Base-by-base conservation (phyloP, 257 asterid genomes). In the Solanum neorickii region DNA sequence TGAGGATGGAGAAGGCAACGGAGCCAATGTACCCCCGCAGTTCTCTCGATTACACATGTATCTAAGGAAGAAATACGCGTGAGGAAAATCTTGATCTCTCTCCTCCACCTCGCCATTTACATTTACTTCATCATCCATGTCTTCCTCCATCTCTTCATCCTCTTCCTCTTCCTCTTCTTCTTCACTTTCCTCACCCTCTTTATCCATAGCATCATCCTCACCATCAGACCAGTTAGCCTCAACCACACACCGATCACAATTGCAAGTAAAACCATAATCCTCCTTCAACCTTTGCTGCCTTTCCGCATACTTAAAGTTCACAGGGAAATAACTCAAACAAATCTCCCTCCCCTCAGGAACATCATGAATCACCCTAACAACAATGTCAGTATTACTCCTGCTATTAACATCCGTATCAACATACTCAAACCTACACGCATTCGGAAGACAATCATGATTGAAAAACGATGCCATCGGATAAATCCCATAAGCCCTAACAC, bases 391-490 rank as follows among this genome's bases (percentile, higher is more conserved):
- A 82, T 93, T 87, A 12, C 52, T 56, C 87, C 75, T 87, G 35
- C 87, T 41, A 31, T 13, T 47, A 8, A 72, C 90, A n/a, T 86
- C 84, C 2, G 90, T 89, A 85, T 97, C 99, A 6, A 97, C 92
- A 70, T 94, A 95, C 88, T 97, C 99, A 37, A 95, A 97, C 91
- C 99, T 90, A 88, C 99, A 97, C 11, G 97, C 99, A 92, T 95
- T 97, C 4, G 99, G 98, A 21, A 97, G 96, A 90, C 99, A 97
- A 91, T 96, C 99, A n/a, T 97, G 99, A 73, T 97, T 97, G 89
- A 97, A 94, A 77, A 97, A 94, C 35, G 99, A 94, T 0, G 98
- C 98, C 87, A 82, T 91, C 0, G 96, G 99, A 69, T 97, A 97
- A 72, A 97, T 90, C 60, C 98, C 98, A 6, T 93, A 95, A 6